Base-by-base conservation (phyloP, 305 asterid species). In the Fraxinus baroniana region DNA sequence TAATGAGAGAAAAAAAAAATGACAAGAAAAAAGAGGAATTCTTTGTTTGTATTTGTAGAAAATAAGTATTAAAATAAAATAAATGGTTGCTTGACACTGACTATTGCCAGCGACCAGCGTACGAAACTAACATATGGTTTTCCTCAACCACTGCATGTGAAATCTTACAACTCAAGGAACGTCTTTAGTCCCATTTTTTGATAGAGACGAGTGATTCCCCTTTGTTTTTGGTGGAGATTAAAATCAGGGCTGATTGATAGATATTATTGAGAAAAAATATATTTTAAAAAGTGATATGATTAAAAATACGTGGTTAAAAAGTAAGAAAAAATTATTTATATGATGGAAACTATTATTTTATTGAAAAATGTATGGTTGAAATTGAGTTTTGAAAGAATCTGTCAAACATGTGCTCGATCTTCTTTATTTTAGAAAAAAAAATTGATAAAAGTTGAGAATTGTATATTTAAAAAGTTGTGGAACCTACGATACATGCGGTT, bases 91-190 rank as follows among this genome's bases (percentile, higher is more conserved):
- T 74, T 85, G 90, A 89, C 86, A 82, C 68, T 82, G 88, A 87
- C 92, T 60, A 55, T 77, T 75, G 86, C 28, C 28, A 26, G 28
- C 28, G 28, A 26, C 81, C 81, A 78, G 81, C 81, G 52, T 39
- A 57, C 70, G 79, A 74, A 60, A 66, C 73, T 70, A 49, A 26
- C 10, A 3, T 3, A 26, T 77, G 82, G 79, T 80, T 74, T 60
- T 72, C 35, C 77, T 83, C 85, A 80, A 74, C 85, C 81, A 82
- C 82, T 81, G 36, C 76, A 15, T 13, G 5, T 71, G 75, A 80
- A 85, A 72, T 85, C 87, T 86, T 85, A 74, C 82, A 85, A 79
- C 89, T 80, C 87, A 81, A 86, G 87, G 18, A 84, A 83, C 78
- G 77, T 79, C 64, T 71, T 76, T 20, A 60, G 55, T 44, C 55